Evolutionary conservation across 129 eudicot species (phyloP).

Genomic region (Flaveria ramosissima): DNA sequence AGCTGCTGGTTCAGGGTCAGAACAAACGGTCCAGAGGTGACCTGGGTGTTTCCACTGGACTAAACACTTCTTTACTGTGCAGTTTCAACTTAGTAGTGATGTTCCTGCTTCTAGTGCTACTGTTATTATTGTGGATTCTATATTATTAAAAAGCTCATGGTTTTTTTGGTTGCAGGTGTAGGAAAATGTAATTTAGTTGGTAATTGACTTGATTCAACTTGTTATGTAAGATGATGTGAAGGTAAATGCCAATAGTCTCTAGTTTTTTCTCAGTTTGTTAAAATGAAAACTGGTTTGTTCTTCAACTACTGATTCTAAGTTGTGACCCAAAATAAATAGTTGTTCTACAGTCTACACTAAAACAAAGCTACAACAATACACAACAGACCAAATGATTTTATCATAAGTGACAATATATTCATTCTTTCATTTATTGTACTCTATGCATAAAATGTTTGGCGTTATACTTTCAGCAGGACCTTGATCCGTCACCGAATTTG

Average conservation of each 20-base stretch:
- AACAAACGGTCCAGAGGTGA: slow-evolving; percentile 74
- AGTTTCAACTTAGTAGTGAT: slow-evolving; percentile 28
- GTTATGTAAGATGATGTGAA: slow-evolving; percentile 38
- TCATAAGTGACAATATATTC: neutral
- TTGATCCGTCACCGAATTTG: slow-evolving; percentile 1
- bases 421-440: slow-evolving; percentile 2
- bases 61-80: slow-evolving; percentile 34
- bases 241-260: slow-evolving; percentile 25
- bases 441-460: slow-evolving; percentile 33
- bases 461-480: neutral
- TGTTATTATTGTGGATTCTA: neutral
- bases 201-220: slow-evolving; percentile 41
- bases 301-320: neutral
- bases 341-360: neutral
- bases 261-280: neutral
- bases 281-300: neutral
- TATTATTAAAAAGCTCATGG: neutral
- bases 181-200: slow-evolving; percentile 36
- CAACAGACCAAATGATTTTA: neutral
- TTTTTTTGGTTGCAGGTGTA: slow-evolving; percentile 25
- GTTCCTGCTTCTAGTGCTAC: neutral
- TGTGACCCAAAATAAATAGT: too few species aligned
- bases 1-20: slow-evolving; percentile 65
- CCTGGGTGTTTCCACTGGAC: slow-evolving; percentile 22
- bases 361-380: neutral